Conservation (phyloP, 2,329 filamentous ascomycete species). For the Exophiala sideris region DNA sequence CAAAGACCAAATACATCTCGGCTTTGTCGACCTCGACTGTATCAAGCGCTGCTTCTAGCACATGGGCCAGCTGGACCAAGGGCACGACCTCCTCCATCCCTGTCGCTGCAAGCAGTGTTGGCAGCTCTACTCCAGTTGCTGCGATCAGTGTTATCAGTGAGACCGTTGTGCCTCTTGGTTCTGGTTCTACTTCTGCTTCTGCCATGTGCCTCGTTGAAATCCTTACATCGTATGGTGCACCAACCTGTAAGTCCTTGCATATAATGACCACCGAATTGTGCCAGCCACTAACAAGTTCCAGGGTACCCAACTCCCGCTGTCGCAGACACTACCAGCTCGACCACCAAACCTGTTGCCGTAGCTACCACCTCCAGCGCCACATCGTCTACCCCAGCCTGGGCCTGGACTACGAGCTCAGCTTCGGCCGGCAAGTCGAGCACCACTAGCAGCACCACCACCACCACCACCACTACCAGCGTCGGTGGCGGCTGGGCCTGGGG, state of each 20-base stretch:
- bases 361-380: neutral
- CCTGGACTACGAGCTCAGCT: neutral
- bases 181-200: neutral
- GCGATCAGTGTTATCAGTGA: constrained; percentile 13
- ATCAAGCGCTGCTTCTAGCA: constrained; percentile 28
- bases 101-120: constrained; percentile 8
- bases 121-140: constrained; percentile 14
- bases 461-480: constrained; percentile 17
- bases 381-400: neutral
- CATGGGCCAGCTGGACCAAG: constrained; percentile 29
- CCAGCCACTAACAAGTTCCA: constrained; percentile 4
- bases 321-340: constrained; percentile 1
- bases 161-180: constrained; percentile 11
- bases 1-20: constrained; percentile 65
- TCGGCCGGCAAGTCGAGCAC: neutral
- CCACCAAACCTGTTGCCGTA: constrained; percentile 8
- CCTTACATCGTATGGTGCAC: constrained; percentile 25
- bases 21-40: constrained; percentile 62
- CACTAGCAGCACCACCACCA: constrained; percentile 25
- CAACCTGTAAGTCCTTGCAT: constrained; percentile 24
- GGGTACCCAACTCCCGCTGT: constrained; percentile 23
- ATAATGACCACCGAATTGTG: neutral
- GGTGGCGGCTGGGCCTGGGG: constrained; percentile 12
- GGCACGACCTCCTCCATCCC: constrained; percentile 17
- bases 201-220: constrained; percentile 20